Evolutionary conservation across 306 rosid species (phyloP).

Genomic region (Herpetospermum pedunculosum): DNA sequence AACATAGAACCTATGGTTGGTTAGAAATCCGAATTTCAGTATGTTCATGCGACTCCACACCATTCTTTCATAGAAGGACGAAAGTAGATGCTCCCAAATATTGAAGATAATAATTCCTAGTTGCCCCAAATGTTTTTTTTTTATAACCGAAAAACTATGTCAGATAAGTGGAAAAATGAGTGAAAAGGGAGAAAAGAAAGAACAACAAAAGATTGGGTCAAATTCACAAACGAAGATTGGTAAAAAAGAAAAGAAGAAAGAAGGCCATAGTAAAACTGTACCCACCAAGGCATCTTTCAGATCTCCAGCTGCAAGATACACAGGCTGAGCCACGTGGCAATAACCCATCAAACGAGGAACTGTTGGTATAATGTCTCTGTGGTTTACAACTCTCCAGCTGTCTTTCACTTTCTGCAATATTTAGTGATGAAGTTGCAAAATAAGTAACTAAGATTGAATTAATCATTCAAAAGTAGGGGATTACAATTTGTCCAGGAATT

Average conservation of each 20-base stretch:
- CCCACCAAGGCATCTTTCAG: conserved; percentile 54
- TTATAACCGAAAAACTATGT: neutral
- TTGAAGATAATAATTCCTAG: neutral
- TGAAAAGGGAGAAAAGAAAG: too few relatives aligned
- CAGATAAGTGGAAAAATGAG: too few relatives aligned
- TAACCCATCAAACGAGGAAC: conserved; percentile 96
- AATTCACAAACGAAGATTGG: neutral
- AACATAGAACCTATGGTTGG: neutral
- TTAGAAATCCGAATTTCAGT: neutral
- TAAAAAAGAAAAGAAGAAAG: neutral
- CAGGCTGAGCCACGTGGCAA: conserved; percentile 91
- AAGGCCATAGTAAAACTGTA: conserved; percentile 16
- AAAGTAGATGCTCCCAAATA: neutral
- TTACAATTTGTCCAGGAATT: neutral
- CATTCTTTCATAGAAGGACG: neutral
- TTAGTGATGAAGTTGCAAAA: conserved; percentile 2
- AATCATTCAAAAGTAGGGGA: neutral
- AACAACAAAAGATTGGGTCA: too few relatives aligned
- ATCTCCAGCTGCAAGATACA: conserved; percentile 73
- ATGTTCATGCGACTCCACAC: neutral
- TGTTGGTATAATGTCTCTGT: conserved; percentile 95
- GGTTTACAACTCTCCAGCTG: conserved; percentile 98
- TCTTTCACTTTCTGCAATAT: conserved; percentile 80
- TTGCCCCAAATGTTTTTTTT: neutral
- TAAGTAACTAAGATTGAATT: neutral